phyloP scores from a whole-genome alignment of 169 alveolate species.

The Toxoplasma gondii region DNA sequence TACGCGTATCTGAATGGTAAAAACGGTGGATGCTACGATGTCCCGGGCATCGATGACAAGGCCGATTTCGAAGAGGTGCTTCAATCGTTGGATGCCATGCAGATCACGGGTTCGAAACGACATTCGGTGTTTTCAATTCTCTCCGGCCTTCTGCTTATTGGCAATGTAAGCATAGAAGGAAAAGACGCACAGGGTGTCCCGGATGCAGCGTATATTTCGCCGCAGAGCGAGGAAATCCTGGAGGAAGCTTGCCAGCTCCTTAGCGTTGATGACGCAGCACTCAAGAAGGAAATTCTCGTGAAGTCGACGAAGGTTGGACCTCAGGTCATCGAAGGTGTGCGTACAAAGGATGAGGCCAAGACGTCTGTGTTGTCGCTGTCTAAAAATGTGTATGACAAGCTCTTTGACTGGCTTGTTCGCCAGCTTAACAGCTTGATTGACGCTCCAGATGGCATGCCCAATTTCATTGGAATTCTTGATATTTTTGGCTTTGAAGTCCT shows the following conservation, averaged over 20 bases:
- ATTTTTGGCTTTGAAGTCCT: conserved; percentile 98
- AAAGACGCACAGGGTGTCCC: conserved; percentile 83
- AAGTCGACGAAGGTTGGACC: conserved; percentile 85
- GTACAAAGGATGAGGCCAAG: conserved; percentile 84
- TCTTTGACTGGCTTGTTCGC: conserved; percentile 94
- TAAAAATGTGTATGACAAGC: conserved; percentile 93
- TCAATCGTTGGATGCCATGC: conserved; percentile 90
- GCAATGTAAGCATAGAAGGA: conserved; percentile 92
- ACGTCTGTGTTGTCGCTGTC: conserved; percentile 90
- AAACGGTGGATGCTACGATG: conserved; percentile 81
- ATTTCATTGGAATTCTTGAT: conserved; percentile 95
- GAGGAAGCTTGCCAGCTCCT: conserved; percentile 82
- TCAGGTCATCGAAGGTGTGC: conserved; percentile 83
- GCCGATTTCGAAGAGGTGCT: conserved; percentile 90
- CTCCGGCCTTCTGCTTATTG: conserved; percentile 88
- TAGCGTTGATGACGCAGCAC: conserved; percentile 70
- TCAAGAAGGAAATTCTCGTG: conserved; percentile 69
- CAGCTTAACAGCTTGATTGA: conserved; percentile 92
- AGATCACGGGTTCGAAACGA: conserved; percentile 83
- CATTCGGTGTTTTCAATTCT: conserved; percentile 88
- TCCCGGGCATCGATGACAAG: conserved; percentile 87
- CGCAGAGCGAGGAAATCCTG: conserved; percentile 70
- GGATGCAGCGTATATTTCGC: conserved; percentile 86
- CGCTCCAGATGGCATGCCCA: conserved; percentile 82
- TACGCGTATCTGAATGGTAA: conserved; percentile 85